phyloP scores from a whole-genome alignment of 2,329 filamentous ascomycete genomes.

The Ophiostoma himal-ulmi region DNA sequence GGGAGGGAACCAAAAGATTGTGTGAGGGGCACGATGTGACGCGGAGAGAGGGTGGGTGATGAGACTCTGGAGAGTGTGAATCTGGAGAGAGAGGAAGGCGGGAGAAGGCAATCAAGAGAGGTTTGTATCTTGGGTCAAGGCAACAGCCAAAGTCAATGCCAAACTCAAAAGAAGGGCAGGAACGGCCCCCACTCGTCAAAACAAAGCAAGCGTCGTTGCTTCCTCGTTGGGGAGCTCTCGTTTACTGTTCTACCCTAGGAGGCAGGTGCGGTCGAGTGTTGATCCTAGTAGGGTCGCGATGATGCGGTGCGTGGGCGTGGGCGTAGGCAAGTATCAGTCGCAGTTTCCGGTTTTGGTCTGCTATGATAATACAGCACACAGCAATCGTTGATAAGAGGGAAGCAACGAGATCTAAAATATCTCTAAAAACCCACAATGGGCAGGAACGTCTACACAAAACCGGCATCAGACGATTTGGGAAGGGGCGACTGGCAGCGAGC shows the following conservation, averaged over 20 bases:
- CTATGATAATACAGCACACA: neutral
- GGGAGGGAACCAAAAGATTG: slow-evolving; percentile 4
- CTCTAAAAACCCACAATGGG: neutral
- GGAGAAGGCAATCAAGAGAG: neutral
- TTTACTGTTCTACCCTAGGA: neutral
- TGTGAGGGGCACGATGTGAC: neutral
- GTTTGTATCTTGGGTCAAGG: too few relatives aligned
- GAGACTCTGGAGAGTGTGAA: neutral
- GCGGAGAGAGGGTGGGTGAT: neutral
- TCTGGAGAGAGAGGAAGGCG: neutral
- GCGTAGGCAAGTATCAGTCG: neutral
- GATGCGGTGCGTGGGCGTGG: neutral
- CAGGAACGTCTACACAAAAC: neutral
- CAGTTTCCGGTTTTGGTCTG: neutral
- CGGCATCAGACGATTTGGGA: neutral
- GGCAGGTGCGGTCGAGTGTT: neutral
- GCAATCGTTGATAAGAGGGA: neutral
- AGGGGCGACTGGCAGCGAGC: neutral
- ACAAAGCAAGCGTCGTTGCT: slow-evolving; percentile 19
- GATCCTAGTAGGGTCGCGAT: neutral
- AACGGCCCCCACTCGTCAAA: slow-evolving; percentile 15
- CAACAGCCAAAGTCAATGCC: neutral
- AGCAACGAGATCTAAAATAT: neutral
- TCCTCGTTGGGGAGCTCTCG: neutral
- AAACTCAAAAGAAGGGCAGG: slow-evolving; percentile 11